These are phyloP conservation scores for Pulveroboletus ravenelii DNA, from an alignment of 768 basidiomycete species.

Conservation along the genomic window DNA sequence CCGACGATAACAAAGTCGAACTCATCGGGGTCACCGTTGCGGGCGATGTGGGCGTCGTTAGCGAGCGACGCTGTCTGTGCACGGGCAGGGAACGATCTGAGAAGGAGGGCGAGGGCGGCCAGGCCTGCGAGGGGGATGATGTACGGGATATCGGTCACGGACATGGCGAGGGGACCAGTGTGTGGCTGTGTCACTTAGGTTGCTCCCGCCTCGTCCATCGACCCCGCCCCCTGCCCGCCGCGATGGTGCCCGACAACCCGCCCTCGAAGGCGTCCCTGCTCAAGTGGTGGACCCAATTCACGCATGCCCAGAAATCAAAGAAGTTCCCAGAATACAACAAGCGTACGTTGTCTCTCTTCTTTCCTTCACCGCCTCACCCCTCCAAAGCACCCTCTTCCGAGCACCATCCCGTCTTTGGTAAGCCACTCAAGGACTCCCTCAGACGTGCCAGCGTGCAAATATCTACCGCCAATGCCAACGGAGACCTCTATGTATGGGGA, in stretches of 20 bases:
- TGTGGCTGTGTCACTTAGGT: constrained; percentile 20
- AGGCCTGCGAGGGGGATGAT: not conserved
- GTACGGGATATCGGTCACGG: not conserved
- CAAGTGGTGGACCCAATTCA: constrained; percentile 82
- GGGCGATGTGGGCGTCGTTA: not conserved
- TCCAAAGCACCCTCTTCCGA: constrained; percentile 28
- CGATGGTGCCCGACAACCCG: constrained; percentile 29
- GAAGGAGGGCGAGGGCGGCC: not conserved
- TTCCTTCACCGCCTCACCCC: constrained; percentile 1
- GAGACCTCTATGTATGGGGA: constrained; percentile 87
- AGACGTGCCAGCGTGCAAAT: constrained; percentile 90
- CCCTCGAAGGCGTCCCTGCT: constrained; percentile 58
- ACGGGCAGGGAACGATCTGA: not conserved
- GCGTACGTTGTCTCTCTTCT: constrained; percentile 30
- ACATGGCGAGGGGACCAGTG: not conserved
- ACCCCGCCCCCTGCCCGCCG: not conserved
- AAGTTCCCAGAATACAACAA: constrained; percentile 44
- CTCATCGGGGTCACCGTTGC: constrained; percentile 4
- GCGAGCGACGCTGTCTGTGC: not conserved
- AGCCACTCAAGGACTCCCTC: constrained; percentile 77
- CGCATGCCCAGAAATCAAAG: constrained; percentile 57
- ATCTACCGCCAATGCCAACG: constrained; percentile 78
- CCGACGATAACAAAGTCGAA: constrained; percentile 47
- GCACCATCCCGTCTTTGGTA: constrained; percentile 71
- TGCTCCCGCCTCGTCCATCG: not conserved